Evolutionary conservation across 768 basidiomycete genomes (phyloP), one percentile per base, ranked within the genome.

Genomic region (Lentinula sp.): DNA sequence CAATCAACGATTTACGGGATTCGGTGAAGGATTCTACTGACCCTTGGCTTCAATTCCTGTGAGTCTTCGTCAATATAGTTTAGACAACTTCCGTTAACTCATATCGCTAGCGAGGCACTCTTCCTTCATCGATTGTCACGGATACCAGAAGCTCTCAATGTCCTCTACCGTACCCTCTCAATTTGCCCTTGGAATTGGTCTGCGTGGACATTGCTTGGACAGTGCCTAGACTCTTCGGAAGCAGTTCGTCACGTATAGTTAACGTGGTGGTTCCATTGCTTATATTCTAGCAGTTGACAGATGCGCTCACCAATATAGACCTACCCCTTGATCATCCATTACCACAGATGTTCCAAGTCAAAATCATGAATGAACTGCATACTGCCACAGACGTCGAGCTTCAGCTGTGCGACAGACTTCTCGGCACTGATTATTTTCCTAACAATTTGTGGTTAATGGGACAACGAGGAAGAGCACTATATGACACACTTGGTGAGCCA

Each of bases 101-200:
- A 40, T 49, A 62, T 32, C 21, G 50, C n/a, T 62, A 89, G 88
- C 53, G 84, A 87, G 68, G 85, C 84, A 0, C 71, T 91, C 2
- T 79, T 91, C 49, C 76, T 89, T 40, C 77, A 76, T 50, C 82
- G 86, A 11, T 74, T 88, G 34, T 78, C 81, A 49, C 76, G 84
- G 61, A 74, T 82, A 28, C 78, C 83, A 23, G 84, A 86, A 62
- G 87, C 88, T 5, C 81, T 88, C 7, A 85, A 88, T 63, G 77
- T 76, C 61, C 76, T 82, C 23, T 74, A 89, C 15, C 67, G 78
- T 32, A 86, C 86, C 11, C 76, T 89, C 8, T 70, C 71, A 23
- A 71, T 74, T 10, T 83, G 82, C 61, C 83, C 87, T 2, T 91
- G 85, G 80, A 91, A 91, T 66, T 91, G 89, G 88, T 84, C 84